A percentile compares a stretch with the other conserved stretches of the same genome.
Evolutionary conservation across 164 flowering plant genomes (phyloP).

Genomic region (Nymphaea thermarum): DNA sequence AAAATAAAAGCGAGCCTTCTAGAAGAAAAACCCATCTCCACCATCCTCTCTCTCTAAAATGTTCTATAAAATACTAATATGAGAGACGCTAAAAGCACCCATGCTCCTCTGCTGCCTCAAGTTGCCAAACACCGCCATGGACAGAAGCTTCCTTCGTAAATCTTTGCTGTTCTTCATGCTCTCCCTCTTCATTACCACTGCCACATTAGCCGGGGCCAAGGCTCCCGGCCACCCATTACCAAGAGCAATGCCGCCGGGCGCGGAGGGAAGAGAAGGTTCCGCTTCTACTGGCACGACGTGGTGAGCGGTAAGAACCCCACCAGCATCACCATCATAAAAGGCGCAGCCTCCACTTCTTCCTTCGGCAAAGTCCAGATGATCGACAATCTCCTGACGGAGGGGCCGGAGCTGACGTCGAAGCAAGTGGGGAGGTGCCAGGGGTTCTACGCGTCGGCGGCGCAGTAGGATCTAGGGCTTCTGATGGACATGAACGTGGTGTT

Average conservation of each 20-base stretch:
- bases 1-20: neutral
- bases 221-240: neutral
- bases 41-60: neutral
- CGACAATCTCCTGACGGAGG: slow-evolving; percentile 32
- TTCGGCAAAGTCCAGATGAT: slow-evolving; percentile 31
- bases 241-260: neutral
- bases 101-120: neutral
- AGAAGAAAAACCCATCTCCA: neutral
- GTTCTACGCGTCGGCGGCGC: slow-evolving; percentile 21
- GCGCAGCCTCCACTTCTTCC: slow-evolving; percentile 2
- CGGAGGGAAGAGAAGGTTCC: slow-evolving; percentile 22
- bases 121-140: neutral
- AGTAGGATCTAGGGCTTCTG: slow-evolving; percentile 13
- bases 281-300: slow-evolving; percentile 50
- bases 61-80: neutral
- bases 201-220: neutral
- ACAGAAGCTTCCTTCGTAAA: neutral
- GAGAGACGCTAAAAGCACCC: neutral
- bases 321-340: slow-evolving; percentile 16
- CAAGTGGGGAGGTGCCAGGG: slow-evolving; percentile 44
- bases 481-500: slow-evolving; percentile 35
- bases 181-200: neutral
- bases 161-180: neutral
- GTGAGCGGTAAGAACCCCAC: slow-evolving; percentile 34
- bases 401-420: slow-evolving; percentile 23